These are phyloP conservation scores for Byssoonygena ceratinophila DNA, from an alignment of 2,329 filamentous ascomycete species.

Conservation along the genomic window DNA sequence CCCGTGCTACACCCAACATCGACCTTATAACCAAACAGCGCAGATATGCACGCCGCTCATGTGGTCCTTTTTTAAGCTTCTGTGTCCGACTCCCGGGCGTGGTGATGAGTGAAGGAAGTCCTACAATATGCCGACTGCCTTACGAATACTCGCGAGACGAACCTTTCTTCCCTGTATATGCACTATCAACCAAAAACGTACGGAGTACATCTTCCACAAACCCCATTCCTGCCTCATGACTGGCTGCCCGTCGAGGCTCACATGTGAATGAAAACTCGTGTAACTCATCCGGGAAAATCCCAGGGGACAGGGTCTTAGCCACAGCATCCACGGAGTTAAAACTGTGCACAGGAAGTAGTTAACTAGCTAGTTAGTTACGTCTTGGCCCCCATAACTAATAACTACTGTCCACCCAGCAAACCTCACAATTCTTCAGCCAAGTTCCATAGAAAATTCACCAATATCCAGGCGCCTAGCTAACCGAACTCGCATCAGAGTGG, in stretches of 20 bases:
- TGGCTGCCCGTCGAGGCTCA: not conserved
- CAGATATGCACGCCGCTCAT: not conserved
- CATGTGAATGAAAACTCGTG: conserved; percentile 3
- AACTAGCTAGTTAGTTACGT: no score
- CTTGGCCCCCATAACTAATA: no score
- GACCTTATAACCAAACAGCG: not conserved
- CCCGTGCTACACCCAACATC: not conserved
- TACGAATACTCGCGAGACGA: not conserved
- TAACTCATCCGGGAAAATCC: not conserved
- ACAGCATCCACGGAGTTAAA: no score
- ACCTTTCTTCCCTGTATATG: not conserved
- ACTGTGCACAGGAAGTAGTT: no score
- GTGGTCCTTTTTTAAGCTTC: not conserved
- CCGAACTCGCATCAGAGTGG: not conserved
- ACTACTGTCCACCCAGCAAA: no score
- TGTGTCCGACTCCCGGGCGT: conserved; percentile 2
- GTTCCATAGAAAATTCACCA: no score
- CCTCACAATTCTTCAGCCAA: no score
- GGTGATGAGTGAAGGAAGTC: no score
- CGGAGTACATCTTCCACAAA: not conserved
- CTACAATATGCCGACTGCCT: no score
- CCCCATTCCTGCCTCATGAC: not conserved
- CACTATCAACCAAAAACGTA: no score
- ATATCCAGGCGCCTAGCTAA: not conserved
- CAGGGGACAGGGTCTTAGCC: no score